Evolutionary conservation across 352 stramenopile genomes (phyloP).

Genomic region (Phytophthora constricta): DNA sequence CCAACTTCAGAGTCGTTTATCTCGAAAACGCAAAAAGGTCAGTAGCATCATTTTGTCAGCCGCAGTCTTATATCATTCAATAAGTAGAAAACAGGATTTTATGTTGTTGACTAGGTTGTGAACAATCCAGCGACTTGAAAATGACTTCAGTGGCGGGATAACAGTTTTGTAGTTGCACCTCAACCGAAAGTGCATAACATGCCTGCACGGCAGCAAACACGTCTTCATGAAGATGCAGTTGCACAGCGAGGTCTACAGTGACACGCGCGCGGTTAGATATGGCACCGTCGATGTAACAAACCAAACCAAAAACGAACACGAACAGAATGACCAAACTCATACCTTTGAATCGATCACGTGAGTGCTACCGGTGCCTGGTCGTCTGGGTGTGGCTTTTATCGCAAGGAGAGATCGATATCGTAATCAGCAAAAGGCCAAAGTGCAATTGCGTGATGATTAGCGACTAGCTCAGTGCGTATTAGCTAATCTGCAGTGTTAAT

Average conservation of each 20-base stretch:
- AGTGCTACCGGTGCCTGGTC: background rate
- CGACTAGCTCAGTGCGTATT: background rate
- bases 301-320: too few species aligned
- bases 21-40: too few species aligned
- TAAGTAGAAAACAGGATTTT: too few species aligned
- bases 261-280: too few species aligned
- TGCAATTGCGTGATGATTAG: background rate
- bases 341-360: constrained; percentile 3
- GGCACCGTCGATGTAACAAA: too few species aligned
- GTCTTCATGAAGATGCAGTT: constrained; percentile 22
- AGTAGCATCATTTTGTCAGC: too few species aligned
- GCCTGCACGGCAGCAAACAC: constrained; percentile 2
- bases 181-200: constrained; percentile 5
- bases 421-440: constrained; percentile 11
- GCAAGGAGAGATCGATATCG: background rate
- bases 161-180: constrained; percentile 13
- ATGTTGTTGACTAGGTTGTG: constrained; percentile 16
- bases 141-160: background rate
- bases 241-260: background rate
- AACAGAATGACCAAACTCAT: too few species aligned
- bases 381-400: background rate
- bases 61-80: too few species aligned
- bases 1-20: too few species aligned
- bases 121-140: constrained; percentile 1
- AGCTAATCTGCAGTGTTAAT: background rate